Conservation (phyloP, 163 green algal genomes). For the Coccomyxa subellipsoidea region DNA sequence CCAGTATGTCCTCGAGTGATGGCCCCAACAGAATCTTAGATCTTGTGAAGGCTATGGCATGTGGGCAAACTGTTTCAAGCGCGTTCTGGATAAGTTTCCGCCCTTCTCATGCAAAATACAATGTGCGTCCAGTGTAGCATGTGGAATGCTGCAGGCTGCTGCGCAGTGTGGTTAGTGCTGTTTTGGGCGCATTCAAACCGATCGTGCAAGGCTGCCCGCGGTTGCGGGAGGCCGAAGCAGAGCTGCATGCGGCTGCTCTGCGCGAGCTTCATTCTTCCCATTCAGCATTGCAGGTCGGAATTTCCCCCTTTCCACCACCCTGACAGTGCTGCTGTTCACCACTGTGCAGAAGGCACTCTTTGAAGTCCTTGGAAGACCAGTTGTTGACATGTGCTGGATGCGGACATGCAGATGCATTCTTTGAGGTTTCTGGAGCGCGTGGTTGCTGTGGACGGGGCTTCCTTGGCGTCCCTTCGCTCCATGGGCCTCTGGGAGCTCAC, state of each 20-base stretch:
- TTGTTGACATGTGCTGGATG: no score
- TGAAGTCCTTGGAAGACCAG: no score
- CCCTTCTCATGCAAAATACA: no score
- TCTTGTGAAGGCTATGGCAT: no score
- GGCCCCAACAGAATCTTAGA: no score
- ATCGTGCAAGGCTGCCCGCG: background rate
- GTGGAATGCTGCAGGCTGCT: no score
- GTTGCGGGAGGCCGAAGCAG: background rate
- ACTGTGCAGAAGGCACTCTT: no score
- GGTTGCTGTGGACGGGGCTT: constrained; percentile 13
- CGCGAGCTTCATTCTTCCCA: background rate
- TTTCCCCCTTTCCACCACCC: background rate
- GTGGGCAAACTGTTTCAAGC: no score
- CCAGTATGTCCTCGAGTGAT: no score
- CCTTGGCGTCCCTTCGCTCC: background rate
- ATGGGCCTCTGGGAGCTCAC: constrained; percentile 29
- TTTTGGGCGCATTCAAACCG: background rate
- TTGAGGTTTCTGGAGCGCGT: constrained; percentile 20
- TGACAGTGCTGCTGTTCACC: background rate
- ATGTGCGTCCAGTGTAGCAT: no score
- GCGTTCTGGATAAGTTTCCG: no score
- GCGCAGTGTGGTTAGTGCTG: background rate
- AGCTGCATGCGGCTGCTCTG: constrained; percentile 1
- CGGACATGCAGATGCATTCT: constrained; percentile 31
- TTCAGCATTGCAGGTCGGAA: background rate